Conservation (phyloP, 139 green algal genomes). For the Asterochloris erici region DNA sequence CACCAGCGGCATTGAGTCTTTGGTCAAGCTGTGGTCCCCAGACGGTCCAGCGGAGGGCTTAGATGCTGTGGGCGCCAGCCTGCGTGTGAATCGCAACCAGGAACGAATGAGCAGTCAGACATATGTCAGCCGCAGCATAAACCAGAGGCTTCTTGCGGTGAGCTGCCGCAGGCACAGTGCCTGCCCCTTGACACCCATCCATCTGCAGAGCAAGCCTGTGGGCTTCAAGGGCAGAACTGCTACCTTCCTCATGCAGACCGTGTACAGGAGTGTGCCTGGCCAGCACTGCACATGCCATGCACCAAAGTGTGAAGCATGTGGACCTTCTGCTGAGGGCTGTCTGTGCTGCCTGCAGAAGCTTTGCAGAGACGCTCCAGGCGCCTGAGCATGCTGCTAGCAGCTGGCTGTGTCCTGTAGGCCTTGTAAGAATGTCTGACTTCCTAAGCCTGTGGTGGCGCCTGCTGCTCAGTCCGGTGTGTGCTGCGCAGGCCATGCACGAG, state of each 20-base stretch:
- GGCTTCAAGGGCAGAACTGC: not conserved
- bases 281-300: not conserved
- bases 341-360: not conserved
- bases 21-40: slow-evolving; percentile 59
- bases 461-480: not conserved
- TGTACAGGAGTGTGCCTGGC: not conserved
- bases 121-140: slow-evolving; percentile 10
- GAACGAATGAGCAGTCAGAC: slow-evolving; percentile 5
- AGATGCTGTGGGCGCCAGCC: not conserved
- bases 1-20: slow-evolving; percentile 79
- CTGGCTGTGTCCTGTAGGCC: not conserved
- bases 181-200: not conserved
- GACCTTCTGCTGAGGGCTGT: not conserved
- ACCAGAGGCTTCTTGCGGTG: slow-evolving; percentile 4
- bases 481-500: slow-evolving; percentile 12
- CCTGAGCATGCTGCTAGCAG: not conserved
- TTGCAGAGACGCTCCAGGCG: not conserved
- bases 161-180: not conserved
- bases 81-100: not conserved
- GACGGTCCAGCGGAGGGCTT: not conserved
- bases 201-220: not conserved
- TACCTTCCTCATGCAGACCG: not conserved
- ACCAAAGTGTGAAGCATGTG: not conserved
- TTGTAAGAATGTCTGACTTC: not conserved
- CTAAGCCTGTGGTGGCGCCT: not conserved